Evolutionary conservation across 176 grass and related monocot species (phyloP), one percentile per base, ranked within the genome.

Genomic region (Cymbopogon citratus): DNA sequence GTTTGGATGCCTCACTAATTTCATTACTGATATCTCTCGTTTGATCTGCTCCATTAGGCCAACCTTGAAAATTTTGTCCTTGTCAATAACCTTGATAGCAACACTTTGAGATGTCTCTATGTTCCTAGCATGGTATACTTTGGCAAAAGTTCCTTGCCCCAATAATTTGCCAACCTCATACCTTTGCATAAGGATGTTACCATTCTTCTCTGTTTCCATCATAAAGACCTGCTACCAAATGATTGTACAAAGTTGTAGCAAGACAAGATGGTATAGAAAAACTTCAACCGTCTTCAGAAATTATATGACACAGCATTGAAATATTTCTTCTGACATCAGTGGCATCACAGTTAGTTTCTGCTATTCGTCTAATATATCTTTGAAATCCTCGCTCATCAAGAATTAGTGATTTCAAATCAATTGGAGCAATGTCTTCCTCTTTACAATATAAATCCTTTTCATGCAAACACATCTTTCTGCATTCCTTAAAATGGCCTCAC

Each of bases 91-190:
- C 63, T 82, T 87, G 11, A 87, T 87, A 48, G 85, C 79, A 26
- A 82, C 85, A 44, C 85, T 62, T 36, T 66, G 63, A 2, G 39
- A 81, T 0, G 78, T 81, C 21, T 48, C 38, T 39, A 87, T 76
- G 38, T 76, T 81, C 63, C 71, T 81, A 38, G 45, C 78, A 70
- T 87, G 78, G 34, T 82, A 81, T 14, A 87, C 85, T 71, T 87
- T 87, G 49, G 78, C 85, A 76, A 87, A 87, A 15, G 85, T 87
- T 69, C 85, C 85, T 52, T 69, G 79, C 49, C 85, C 85, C 71
- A 81, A 12, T 59, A 87, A 21, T 76, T 59, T 81, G 6, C 85
- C 85, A 75, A 87, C n/a, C 71, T 87, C 85, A 62, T 76, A 87
- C 63, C 38, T 68, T 48, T 48, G 71, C 78, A 87, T 68, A 52